phyloP scores from a whole-genome alignment of 2,329 filamentous ascomycete species.

The Clonostachys chloroleuca region DNA sequence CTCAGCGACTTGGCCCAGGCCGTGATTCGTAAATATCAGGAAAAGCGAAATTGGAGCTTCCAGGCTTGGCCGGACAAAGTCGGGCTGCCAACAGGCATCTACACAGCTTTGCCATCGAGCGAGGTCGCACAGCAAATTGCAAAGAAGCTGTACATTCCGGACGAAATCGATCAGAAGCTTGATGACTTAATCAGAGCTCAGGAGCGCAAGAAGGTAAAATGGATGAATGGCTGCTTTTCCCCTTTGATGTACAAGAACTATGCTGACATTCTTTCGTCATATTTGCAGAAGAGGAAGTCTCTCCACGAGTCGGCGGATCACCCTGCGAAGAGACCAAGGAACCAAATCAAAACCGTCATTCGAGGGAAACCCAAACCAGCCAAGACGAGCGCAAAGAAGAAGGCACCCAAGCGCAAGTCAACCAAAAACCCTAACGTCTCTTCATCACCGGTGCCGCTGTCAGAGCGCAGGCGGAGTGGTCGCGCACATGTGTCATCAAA shows the following conservation, averaged over 20 bases:
- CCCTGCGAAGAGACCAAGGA: conserved; percentile 28
- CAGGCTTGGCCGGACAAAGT: conserved; percentile 80
- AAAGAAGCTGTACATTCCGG: conserved; percentile 77
- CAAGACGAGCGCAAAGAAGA: conserved; percentile 23
- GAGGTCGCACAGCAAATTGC: conserved; percentile 80
- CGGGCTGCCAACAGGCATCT: conserved; percentile 75
- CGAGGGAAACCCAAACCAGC: conserved; percentile 26
- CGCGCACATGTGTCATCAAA: conserved; percentile 39
- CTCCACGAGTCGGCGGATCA: conserved; percentile 42
- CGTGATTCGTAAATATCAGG: conserved; percentile 80
- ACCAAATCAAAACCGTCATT: conserved; percentile 27
- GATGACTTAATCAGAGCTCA: conserved; percentile 62
- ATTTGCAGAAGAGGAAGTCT: conserved; percentile 51
- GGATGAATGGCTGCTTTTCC: neutral
- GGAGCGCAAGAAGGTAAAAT: conserved; percentile 67
- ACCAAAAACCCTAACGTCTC: conserved; percentile 14
- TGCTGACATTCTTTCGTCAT: conserved; percentile 12
- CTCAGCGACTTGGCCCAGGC: conserved; percentile 83
- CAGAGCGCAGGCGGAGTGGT: conserved; percentile 53
- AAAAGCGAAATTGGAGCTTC: conserved; percentile 80
- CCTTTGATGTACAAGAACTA: neutral
- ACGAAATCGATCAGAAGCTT: conserved; percentile 69
- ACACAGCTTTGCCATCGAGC: conserved; percentile 70
- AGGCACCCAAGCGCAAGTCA: conserved; percentile 19
- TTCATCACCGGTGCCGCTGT: conserved; percentile 22